A percentile compares a stretch with the other conserved stretches of the same genome.
phyloP scores from a whole-genome alignment of 768 basidiomycete genomes.

The Podaxis sp. region DNA sequence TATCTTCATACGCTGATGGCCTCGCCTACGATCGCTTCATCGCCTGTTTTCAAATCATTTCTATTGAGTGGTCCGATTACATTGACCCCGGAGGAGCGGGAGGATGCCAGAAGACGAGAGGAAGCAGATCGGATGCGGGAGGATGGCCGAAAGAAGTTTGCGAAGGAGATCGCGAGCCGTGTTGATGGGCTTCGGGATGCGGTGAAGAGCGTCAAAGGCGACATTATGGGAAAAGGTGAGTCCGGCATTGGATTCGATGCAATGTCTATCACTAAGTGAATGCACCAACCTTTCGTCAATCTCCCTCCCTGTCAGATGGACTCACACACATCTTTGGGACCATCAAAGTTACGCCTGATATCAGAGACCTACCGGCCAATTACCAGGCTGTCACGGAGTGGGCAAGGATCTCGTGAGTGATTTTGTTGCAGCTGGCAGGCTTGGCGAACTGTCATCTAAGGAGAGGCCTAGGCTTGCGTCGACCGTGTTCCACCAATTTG shows the following conservation, averaged over 20 bases:
- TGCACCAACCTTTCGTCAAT: neutral
- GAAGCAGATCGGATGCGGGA: conserved; percentile 88
- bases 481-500: conserved; percentile 92
- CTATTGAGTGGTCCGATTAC: conserved; percentile 73
- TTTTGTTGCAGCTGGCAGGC: neutral
- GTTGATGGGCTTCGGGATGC: conserved; percentile 86
- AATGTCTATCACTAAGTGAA: neutral
- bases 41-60: conserved; percentile 85
- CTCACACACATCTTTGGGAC: conserved; percentile 85
- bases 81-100: conserved; percentile 67
- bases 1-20: conserved; percentile 84
- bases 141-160: conserved; percentile 83
- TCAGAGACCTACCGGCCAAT: conserved; percentile 76
- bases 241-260: neutral
- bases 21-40: conserved; percentile 72
- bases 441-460: conserved; percentile 3
- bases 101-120: conserved; percentile 77
- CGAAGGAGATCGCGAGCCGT: conserved; percentile 78
- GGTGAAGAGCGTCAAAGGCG: conserved; percentile 86
- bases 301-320: conserved; percentile 57
- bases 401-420: conserved; percentile 91
- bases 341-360: conserved; percentile 76
- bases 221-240: conserved; percentile 83
- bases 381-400: conserved; percentile 93
- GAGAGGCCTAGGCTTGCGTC: conserved; percentile 72